These are phyloP conservation scores for Didymella segeticola DNA, from an alignment of 2,329 filamentous ascomycete species.

Conservation along the genomic window DNA sequence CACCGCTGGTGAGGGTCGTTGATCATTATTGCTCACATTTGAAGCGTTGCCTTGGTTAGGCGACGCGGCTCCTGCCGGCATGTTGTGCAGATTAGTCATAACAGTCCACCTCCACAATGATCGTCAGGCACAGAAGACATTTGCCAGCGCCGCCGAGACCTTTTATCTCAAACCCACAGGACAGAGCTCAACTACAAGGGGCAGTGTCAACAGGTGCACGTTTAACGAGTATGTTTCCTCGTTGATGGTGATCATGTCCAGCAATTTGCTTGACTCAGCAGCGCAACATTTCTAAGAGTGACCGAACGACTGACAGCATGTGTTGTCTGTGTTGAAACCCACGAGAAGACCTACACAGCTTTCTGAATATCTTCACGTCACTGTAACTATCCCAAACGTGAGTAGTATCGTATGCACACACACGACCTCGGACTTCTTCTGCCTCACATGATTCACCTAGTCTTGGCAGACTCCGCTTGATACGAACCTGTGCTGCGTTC, in stretches of 20 bases:
- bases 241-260: neutral
- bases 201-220: neutral
- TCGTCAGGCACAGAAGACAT: conserved; percentile 14
- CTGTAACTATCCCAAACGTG: neutral
- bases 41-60: neutral
- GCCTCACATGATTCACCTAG: neutral
- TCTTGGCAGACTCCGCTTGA: conserved; percentile 1
- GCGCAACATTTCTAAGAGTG: neutral
- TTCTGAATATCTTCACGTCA: too few species aligned
- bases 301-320: neutral
- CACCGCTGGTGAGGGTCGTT: conserved; percentile 1
- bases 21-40: neutral
- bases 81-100: conserved; percentile 7
- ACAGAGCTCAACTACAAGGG: conserved; percentile 6
- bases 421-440: neutral
- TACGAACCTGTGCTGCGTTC: neutral
- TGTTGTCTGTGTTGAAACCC: neutral
- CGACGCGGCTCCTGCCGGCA: neutral
- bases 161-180: conserved; percentile 11
- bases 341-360: neutral
- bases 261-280: neutral
- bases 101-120: conserved; percentile 15
- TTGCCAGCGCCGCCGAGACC: conserved; percentile 10
- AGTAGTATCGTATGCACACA: neutral
- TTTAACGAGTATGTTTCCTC: neutral